Conservation (phyloP, 2,329 filamentous ascomycete genomes). For the Fusarium beomiforme region DNA sequence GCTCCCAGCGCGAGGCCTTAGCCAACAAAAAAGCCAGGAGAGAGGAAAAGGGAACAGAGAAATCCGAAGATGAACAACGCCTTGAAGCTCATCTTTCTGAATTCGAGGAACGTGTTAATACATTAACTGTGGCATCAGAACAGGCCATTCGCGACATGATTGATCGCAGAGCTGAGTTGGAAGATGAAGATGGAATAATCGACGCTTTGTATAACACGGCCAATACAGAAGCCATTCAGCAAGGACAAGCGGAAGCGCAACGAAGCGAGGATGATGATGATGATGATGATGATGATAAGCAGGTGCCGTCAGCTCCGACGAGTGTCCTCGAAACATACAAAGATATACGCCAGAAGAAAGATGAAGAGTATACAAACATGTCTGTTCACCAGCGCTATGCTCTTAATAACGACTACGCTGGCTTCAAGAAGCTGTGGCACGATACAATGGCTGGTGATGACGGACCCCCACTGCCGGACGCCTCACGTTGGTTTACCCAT, state of each 20-base stretch:
- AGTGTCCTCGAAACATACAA: conserved; percentile 49
- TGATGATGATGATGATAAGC: conserved; percentile 43
- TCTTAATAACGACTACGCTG: conserved; percentile 66
- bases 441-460: conserved; percentile 60
- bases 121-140: conserved; percentile 58
- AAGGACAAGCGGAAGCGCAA: conserved; percentile 3
- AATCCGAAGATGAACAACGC: conserved; percentile 49
- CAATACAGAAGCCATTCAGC: conserved; percentile 24
- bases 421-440: conserved; percentile 69
- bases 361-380: conserved; percentile 55
- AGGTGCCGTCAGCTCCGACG: conserved; percentile 34
- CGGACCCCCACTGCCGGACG: conserved; percentile 62
- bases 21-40: conserved; percentile 48
- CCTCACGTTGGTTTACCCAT: conserved; percentile 63
- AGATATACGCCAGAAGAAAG: conserved; percentile 50
- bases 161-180: conserved; percentile 59
- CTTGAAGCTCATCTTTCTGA: conserved; percentile 53
- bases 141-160: conserved; percentile 58
- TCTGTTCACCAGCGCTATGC: conserved; percentile 61
- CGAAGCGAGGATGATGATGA: conserved; percentile 40
- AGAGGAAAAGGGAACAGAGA: conserved; percentile 49
- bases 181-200: conserved; percentile 58
- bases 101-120: conserved; percentile 53
- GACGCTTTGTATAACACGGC: conserved; percentile 48
- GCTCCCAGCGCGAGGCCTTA: conserved; percentile 50